phyloP scores from a whole-genome alignment of 164 flowering plant species.

The Tetrastigma voinierianum region DNA sequence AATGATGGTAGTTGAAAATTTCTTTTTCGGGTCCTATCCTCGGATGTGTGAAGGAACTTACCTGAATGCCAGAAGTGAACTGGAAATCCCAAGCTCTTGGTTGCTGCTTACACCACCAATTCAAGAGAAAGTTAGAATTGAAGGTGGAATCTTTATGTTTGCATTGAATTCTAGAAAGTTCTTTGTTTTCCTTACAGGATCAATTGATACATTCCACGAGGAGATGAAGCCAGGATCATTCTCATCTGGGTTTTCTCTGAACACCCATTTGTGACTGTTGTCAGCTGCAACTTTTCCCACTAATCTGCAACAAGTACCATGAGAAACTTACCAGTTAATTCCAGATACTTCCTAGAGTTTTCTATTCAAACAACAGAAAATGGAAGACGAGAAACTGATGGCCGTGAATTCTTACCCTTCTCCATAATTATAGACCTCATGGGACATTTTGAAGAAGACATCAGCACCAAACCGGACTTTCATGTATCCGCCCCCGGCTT shows the following conservation, averaged over 20 bases:
- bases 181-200: slow-evolving; percentile 51
- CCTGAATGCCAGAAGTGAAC: slow-evolving; percentile 83
- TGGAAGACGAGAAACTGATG: neutral
- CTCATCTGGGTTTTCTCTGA: slow-evolving; percentile 38
- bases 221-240: slow-evolving; percentile 45
- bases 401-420: slow-evolving; percentile 57
- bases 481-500: slow-evolving; percentile 35
- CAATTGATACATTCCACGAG: slow-evolving; percentile 66
- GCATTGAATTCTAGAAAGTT: neutral
- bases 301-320: slow-evolving; percentile 37
- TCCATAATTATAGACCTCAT: slow-evolving; percentile 80
- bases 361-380: neutral
- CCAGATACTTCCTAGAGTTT: neutral
- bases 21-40: no score
- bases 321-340: neutral
- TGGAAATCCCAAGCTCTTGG: slow-evolving; percentile 81
- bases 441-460: slow-evolving; percentile 82
- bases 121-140: neutral
- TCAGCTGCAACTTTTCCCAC: slow-evolving; percentile 84
- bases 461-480: slow-evolving; percentile 68
- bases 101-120: slow-evolving; percentile 41
- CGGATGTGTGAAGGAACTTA: slow-evolving; percentile 10
- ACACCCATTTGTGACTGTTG: slow-evolving; percentile 80
- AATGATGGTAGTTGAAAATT: neutral
- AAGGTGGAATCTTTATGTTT: neutral